Conservation (phyloP, 2,329 filamentous ascomycete species). For the Lithohypha guttulata region DNA sequence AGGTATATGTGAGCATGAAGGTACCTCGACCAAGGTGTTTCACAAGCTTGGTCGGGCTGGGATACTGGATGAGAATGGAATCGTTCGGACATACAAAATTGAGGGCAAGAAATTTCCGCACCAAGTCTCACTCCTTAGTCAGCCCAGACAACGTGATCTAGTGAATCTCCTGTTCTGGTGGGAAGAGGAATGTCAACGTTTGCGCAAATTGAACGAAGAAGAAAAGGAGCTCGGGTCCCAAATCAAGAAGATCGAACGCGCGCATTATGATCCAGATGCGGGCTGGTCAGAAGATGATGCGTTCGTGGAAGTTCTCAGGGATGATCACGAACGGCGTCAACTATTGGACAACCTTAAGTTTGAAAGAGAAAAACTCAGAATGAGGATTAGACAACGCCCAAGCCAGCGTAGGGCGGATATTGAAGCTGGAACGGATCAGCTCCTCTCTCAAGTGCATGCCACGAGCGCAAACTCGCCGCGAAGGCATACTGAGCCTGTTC, state of each 20-base stretch:
- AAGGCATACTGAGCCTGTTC: too few relatives aligned
- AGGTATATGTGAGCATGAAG: constrained; percentile 14
- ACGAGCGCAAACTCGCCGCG: too few relatives aligned
- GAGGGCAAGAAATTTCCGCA: constrained; percentile 13
- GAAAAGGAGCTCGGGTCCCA: constrained; percentile 10
- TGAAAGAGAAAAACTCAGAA: constrained; percentile 16
- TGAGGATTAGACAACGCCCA: constrained; percentile 17
- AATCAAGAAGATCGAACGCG: too few relatives aligned
- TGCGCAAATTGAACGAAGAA: constrained; percentile 16
- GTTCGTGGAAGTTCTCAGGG: not conserved
- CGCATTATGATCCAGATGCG: too few relatives aligned
- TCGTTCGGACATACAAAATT: constrained; percentile 16
- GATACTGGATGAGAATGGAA: constrained; percentile 10
- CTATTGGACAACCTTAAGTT: constrained; percentile 16
- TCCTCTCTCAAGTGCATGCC: too few relatives aligned
- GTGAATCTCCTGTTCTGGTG: constrained; percentile 18
- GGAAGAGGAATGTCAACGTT: constrained; percentile 18
- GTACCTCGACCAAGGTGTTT: constrained; percentile 10
- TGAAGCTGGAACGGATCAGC: constrained; percentile 12
- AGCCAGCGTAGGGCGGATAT: constrained; percentile 14
- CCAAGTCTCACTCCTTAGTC: constrained; percentile 13
- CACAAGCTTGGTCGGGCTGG: constrained; percentile 11
- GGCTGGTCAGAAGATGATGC: not conserved
- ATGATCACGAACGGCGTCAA: not conserved
- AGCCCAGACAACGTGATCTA: constrained; percentile 13